A percentile compares a stretch with the other conserved stretches of the same genome.
These are phyloP conservation scores for Trichoderma sp. DNA, from an alignment of 2,329 filamentous ascomycete genomes.

Conservation along the genomic window DNA sequence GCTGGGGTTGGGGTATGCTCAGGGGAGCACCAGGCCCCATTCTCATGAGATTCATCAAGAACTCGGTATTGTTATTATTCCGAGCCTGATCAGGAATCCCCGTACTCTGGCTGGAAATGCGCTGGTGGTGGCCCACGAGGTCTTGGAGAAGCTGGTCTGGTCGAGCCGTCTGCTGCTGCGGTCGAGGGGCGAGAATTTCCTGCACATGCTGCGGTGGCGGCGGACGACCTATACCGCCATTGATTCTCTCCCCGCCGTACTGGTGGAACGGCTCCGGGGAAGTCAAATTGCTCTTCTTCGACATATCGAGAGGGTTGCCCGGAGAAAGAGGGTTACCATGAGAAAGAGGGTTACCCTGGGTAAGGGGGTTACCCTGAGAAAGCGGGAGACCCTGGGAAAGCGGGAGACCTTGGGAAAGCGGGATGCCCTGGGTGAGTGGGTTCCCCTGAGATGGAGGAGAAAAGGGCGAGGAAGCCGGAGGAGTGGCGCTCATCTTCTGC, in stretches of 20 bases:
- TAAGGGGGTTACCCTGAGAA: no score
- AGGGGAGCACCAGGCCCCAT: slow-evolving; percentile 42
- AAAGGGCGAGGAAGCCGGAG: slow-evolving; percentile 49
- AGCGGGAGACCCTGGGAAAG: no score
- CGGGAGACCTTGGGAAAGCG: no score
- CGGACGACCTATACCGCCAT: slow-evolving; percentile 48
- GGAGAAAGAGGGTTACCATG: slow-evolving; percentile 41
- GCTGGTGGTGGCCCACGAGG: slow-evolving; percentile 61
- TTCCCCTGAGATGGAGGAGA: slow-evolving; percentile 45
- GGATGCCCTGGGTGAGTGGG: no score
- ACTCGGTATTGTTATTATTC: slow-evolving; percentile 73
- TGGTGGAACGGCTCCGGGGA: slow-evolving; percentile 55
- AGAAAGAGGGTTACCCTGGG: slow-evolving; percentile 39
- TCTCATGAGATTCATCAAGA: slow-evolving; percentile 81
- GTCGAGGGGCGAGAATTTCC: slow-evolving; percentile 57
- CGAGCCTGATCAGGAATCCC: slow-evolving; percentile 51
- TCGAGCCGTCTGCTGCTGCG: slow-evolving; percentile 54
- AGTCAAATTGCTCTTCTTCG: slow-evolving; percentile 45
- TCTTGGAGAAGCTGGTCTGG: slow-evolving; percentile 65
- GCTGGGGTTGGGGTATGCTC: slow-evolving; percentile 56
- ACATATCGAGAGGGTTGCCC: slow-evolving; percentile 33
- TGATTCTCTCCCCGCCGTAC: slow-evolving; percentile 50
- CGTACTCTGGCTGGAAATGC: slow-evolving; percentile 54
- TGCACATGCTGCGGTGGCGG: slow-evolving; percentile 48
- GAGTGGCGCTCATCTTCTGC: slow-evolving; percentile 52